Evolutionary conservation across 164 flowering plant species (phyloP), one percentile per base, ranked within the genome.

Genomic region (Aristolochia californica): DNA sequence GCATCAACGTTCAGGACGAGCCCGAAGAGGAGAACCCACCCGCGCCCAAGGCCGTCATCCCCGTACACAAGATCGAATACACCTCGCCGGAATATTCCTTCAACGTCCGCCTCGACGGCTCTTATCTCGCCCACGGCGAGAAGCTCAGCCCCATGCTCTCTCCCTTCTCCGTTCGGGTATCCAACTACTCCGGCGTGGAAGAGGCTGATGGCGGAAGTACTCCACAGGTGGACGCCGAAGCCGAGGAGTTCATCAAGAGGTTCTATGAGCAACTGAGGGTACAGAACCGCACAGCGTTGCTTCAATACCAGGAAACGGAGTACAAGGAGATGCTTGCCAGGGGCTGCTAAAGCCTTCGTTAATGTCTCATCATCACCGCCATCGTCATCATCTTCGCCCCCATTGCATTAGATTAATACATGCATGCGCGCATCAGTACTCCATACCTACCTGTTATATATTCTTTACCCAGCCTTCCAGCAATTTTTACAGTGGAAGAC

Each of bases 211-310:
- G 43, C 14, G 60, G 55, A n/a, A n/a, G n/a, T 3, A 54, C 45
- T 11, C 26, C 55, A 1, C 64, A 66, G 54, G 77, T 78, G 2
- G 83, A 78, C 53, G 72, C 71, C 25, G 74, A 77, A n/a, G 85
- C 85, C 2, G 83, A 81, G 68, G 81, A 78, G 34, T 81, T 78
- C 64, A 81, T 78, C 43, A 73, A 60, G 53, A 70, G 72, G 70
- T 81, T 81, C 56, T 77, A 81, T 54, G 83, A 81, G 65, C 80
- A 81, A 15, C 66, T 81, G 20, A 66, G 74, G 68, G 53, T 56
- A 9, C 85, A 81, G 54, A 75, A 72, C 30, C 76, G 73, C 13
- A 68, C 61, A 16, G 77, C 73, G 27, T 45, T 76, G 66, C 65
- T 81, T 44, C 71, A 76, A 25, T 74, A 72, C 47, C 67, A 71